A percentile compares a stretch with the other conserved stretches of the same genome.
Evolutionary conservation across 2,329 filamentous ascomycete species (phyloP).

Genomic region (Xylaria digitata): DNA sequence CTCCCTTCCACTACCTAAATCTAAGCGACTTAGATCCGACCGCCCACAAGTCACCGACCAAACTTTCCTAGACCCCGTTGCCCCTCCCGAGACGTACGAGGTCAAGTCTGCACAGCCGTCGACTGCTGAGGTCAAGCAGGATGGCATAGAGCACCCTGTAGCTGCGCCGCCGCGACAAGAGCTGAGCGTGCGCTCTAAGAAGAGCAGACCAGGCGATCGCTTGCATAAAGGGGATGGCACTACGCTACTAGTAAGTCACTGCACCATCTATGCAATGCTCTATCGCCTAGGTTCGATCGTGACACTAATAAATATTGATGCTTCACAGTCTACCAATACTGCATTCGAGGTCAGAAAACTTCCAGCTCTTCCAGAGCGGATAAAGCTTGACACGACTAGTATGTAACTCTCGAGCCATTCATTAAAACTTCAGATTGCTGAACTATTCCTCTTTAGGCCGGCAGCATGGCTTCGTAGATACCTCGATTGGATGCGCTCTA

Average conservation of each 20-base stretch:
- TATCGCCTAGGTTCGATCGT: not conserved
- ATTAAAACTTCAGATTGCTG: slow-evolving; percentile 38
- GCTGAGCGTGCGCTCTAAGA: slow-evolving; percentile 70
- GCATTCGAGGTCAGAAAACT: slow-evolving; percentile 89
- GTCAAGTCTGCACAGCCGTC: slow-evolving; percentile 65
- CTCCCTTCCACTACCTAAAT: slow-evolving; percentile 68
- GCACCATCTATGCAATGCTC: not conserved
- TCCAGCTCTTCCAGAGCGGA: slow-evolving; percentile 81
- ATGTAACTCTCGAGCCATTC: slow-evolving; percentile 50
- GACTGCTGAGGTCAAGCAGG: slow-evolving; percentile 58
- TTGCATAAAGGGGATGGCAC: slow-evolving; percentile 75
- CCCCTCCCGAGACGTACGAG: slow-evolving; percentile 65
- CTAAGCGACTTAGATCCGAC: slow-evolving; percentile 68
- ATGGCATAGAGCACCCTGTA: slow-evolving; percentile 58
- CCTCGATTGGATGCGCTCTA: slow-evolving; percentile 77
- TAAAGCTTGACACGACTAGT: slow-evolving; percentile 75
- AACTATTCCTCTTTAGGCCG: slow-evolving; percentile 58
- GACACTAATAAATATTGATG: not conserved
- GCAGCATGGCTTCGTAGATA: slow-evolving; percentile 74
- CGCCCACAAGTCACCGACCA: slow-evolving; percentile 63
- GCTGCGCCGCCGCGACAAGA: slow-evolving; percentile 59
- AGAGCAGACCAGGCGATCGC: slow-evolving; percentile 71
- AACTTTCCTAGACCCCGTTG: slow-evolving; percentile 65
- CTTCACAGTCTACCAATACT: slow-evolving; percentile 77
- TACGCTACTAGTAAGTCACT: slow-evolving; percentile 70